Evolutionary conservation across 768 basidiomycete species (phyloP).

Genomic region (Macrolepiota dolichaula): DNA sequence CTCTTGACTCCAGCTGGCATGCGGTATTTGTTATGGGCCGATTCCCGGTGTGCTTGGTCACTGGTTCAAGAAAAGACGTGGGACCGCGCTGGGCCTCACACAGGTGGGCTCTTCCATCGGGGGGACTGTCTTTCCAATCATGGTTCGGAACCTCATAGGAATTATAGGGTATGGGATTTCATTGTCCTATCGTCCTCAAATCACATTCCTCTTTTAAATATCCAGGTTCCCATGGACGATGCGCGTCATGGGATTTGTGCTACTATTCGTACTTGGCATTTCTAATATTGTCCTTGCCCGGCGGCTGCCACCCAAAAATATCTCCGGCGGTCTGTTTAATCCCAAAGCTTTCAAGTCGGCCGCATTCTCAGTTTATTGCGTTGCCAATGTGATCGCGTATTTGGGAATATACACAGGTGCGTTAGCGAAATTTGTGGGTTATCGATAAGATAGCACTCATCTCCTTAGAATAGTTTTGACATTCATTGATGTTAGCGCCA

Average conservation of each 20-base stretch:
- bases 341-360: constrained; percentile 37
- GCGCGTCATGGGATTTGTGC: constrained; percentile 59
- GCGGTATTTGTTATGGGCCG: constrained; percentile 42
- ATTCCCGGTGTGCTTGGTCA: constrained; percentile 50
- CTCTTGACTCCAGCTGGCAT: constrained; percentile 14
- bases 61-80: constrained; percentile 59
- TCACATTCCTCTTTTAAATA: neutral
- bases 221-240: constrained; percentile 70
- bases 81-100: constrained; percentile 51
- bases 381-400: constrained; percentile 43
- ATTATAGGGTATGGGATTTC: constrained; percentile 43
- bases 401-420: constrained; percentile 60
- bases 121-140: constrained; percentile 60
- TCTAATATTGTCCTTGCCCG: constrained; percentile 44
- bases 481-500: constrained; percentile 54
- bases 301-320: constrained; percentile 49
- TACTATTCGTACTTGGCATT: constrained; percentile 43
- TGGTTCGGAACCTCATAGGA: constrained; percentile 48
- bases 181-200: neutral
- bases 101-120: constrained; percentile 59
- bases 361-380: constrained; percentile 50
- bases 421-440: constrained; percentile 14
- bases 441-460: neutral
- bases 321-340: constrained; percentile 54
- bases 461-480: constrained; percentile 44